These are phyloP conservation scores for Thamnidium elegans DNA, from an alignment of 192 early-diverging fungal species.

Conservation along the genomic window DNA sequence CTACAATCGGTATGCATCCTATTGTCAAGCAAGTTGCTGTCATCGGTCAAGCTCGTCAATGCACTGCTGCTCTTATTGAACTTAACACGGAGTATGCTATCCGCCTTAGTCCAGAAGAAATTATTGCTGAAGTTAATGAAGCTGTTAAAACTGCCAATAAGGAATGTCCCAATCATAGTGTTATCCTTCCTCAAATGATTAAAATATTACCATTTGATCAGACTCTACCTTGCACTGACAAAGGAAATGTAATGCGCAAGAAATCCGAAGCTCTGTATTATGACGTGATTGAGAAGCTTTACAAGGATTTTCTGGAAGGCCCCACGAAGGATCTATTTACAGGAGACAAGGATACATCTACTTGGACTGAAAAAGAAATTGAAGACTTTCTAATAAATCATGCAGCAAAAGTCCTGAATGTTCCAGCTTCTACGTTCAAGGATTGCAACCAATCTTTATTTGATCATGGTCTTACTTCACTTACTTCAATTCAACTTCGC, in stretches of 20 bases:
- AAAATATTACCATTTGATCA: constrained; percentile 24
- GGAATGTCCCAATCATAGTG: constrained; percentile 20
- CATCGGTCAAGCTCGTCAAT: constrained; percentile 16
- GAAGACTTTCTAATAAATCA: constrained; percentile 10
- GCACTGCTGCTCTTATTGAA: constrained; percentile 11
- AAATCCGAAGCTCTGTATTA: constrained; percentile 48
- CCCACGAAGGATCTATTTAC: neutral
- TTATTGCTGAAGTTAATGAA: constrained; percentile 14
- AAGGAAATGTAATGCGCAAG: constrained; percentile 29
- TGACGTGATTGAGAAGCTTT: constrained; percentile 51
- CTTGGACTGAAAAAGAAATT: neutral
- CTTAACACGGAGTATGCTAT: constrained; percentile 4
- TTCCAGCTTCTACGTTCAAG: constrained; percentile 5
- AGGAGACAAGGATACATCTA: neutral
- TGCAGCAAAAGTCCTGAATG: constrained; percentile 13
- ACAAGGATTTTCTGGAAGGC: constrained; percentile 39
- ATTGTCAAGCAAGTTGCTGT: constrained; percentile 24
- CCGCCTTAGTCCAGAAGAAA: constrained; percentile 13
- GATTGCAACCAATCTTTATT: constrained; percentile 20
- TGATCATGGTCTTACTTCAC: constrained; percentile 31
- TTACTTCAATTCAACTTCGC: constrained; percentile 23
- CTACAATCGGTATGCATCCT: neutral
- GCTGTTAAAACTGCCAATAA: constrained; percentile 28
- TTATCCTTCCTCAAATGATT: constrained; percentile 24
- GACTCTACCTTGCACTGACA: constrained; percentile 25